These are phyloP conservation scores for Aureobasidium sp. DNA, from an alignment of 2,329 filamentous ascomycete genomes.

Conservation along the genomic window DNA sequence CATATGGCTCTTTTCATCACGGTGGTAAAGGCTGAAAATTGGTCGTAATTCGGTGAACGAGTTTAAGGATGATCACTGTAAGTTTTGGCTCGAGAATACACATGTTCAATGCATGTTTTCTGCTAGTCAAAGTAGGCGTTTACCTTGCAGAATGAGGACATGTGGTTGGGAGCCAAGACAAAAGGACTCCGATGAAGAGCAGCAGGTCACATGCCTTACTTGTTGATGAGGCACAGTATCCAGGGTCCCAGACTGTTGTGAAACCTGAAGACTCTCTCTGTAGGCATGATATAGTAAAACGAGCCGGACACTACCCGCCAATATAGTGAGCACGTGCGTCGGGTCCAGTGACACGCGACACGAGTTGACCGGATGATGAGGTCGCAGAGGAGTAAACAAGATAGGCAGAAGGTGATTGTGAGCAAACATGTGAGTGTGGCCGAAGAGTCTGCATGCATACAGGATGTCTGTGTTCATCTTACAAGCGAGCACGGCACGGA, in stretches of 20 bases:
- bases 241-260: neutral
- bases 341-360: neutral
- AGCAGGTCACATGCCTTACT: neutral
- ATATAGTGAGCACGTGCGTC: neutral
- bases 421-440: neutral
- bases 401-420: neutral
- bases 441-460: slow-evolving; percentile 2
- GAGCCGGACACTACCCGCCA: neutral
- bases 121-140: neutral
- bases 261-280: neutral
- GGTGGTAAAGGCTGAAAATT: no score
- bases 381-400: neutral
- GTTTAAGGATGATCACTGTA: no score
- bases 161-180: neutral
- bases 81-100: no score
- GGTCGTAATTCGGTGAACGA: no score
- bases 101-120: neutral
- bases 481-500: neutral
- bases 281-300: neutral
- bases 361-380: neutral
- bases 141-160: neutral
- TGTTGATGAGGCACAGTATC: neutral
- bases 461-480: neutral
- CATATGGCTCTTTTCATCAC: no score
- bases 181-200: neutral